Base-by-base conservation (phyloP, 129 eudicot species). In the Flaveria bidentis region DNA sequence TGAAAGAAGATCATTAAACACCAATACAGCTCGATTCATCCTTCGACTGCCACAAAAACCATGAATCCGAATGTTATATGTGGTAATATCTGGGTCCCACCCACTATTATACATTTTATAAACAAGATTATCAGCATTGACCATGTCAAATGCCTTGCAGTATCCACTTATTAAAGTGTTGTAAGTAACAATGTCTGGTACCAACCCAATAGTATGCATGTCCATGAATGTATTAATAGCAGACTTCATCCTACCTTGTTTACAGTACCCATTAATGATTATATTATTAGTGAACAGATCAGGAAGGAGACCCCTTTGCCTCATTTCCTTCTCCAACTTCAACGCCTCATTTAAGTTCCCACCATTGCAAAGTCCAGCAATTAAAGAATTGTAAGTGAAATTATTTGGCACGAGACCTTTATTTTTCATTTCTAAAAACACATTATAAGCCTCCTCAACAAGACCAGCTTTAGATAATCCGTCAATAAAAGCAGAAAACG, bases 101-200 rank as follows among this genome's bases (percentile, higher is more conserved):
- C 96, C 96, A 16, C 87, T 85, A 36, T 67, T 78, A 33, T 81
- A 79, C 96, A 94, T 80, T 72, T 57, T 85, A 44, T 81, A 78
- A 8, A 87, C 84, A 69, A 89, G 68, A 78, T 75, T 79, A 78
- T 89, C 93, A 14, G 90, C 96, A 70, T 85, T 88, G 55, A 84
- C 85, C 86, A 83, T 78, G 82, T 94, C 96, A 82, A 87, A 80
- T 41, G 78, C 88, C 86, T 82, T 91, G 71, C 93, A 89, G 81
- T 86, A 94, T 51, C 99, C 97, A 67, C 85, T 83, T 64, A 94
- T 83, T 77, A 94, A 79, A 73, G 99, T 89, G 89, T 91, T 94
- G 87, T 88, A 90, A 47, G 98, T 93, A 76, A 88, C 83, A 51
- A 90, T 78, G 75, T 94, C 97, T 17, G 97, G 97, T 33, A 74